Conservation (phyloP, 331 rosid genomes). For the Pyracantha coccinea region DNA sequence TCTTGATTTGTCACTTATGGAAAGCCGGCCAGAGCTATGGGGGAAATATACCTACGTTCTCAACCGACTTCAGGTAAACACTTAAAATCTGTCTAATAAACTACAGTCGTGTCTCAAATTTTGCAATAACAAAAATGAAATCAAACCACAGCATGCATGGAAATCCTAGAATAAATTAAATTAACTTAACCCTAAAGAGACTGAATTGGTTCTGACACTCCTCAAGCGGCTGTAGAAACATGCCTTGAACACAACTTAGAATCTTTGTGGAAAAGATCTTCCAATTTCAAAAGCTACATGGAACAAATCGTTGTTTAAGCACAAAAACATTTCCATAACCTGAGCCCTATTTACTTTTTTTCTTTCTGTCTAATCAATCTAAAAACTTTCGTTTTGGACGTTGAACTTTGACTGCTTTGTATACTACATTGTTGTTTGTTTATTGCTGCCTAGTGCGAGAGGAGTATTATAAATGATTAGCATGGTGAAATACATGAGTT, state of each 20-base stretch:
- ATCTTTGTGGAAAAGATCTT: too few relatives aligned
- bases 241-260: not conserved
- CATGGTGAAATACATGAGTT: not conserved
- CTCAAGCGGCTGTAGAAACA: not conserved
- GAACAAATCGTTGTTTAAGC: not conserved
- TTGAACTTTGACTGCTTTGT: not conserved
- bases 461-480: not conserved
- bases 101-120: not conserved
- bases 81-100: not conserved
- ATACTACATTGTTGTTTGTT: not conserved
- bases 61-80: constrained; percentile 89
- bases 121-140: not conserved
- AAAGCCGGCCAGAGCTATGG: constrained; percentile 98
- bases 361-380: not conserved
- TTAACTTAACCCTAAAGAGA: not conserved
- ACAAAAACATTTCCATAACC: not conserved
- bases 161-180: not conserved
- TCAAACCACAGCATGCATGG: not conserved
- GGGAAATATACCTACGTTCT: constrained; percentile 91
- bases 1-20: constrained; percentile 81
- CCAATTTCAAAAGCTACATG: not conserved
- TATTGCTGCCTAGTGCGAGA: not conserved
- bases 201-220: not conserved
- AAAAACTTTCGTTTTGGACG: not conserved
- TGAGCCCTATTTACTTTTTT: not conserved